Evolutionary conservation across 176 grass and related monocot genomes (phyloP).

Genomic region (Cocos nucifera): DNA sequence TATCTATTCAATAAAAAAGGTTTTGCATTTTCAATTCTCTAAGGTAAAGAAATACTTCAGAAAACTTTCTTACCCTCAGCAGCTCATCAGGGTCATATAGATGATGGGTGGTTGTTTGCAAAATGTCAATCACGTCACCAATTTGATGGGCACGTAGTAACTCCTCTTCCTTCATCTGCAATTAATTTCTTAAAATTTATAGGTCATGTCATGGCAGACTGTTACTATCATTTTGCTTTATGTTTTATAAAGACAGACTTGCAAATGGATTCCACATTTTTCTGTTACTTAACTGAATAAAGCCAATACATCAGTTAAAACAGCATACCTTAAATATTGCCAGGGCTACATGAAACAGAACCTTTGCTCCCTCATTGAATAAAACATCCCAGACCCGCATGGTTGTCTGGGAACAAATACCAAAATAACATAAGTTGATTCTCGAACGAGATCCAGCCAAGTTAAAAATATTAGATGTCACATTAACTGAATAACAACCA

Average conservation of each 20-base stretch:
- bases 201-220: neutral
- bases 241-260: no score
- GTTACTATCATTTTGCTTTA: no score
- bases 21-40: no score
- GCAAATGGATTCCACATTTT: no score
- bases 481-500: no score
- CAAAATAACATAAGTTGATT: neutral
- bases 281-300: no score
- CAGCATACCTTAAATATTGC: conserved; percentile 84
- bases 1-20: no score
- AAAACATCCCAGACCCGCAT: conserved; percentile 93
- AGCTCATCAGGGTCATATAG: conserved; percentile 85
- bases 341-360: conserved; percentile 90
- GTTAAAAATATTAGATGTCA: no score
- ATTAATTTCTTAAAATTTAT: neutral
- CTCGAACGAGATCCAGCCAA: no score
- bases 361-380: conserved; percentile 96
- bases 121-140: conserved; percentile 87
- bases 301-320: neutral
- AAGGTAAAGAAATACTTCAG: neutral
- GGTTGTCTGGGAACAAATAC: conserved; percentile 54
- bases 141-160: conserved; percentile 67
- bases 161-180: conserved; percentile 90
- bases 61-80: conserved; percentile 47
- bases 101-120: conserved; percentile 67